phyloP scores from a whole-genome alignment of 1,284 basidiomycete genomes.

The Cryptococcus hybrid region DNA sequence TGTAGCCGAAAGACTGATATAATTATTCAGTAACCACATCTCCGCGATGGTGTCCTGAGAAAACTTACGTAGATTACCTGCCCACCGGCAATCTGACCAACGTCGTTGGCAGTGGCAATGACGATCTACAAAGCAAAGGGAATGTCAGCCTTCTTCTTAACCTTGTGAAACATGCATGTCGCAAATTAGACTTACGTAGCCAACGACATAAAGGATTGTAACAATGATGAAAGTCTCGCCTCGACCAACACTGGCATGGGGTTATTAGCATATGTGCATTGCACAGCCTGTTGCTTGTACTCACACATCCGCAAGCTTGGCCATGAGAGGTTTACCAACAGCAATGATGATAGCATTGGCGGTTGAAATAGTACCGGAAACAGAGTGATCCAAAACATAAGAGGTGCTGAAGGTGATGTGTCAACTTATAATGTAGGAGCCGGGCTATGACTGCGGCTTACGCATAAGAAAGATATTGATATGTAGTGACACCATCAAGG shows the following conservation, averaged over 20 bases:
- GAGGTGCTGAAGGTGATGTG: constrained; percentile 51
- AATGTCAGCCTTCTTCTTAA: neutral
- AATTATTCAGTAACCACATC: neutral
- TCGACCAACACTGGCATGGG: constrained; percentile 46
- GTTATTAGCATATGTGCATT: neutral
- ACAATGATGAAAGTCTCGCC: constrained; percentile 61
- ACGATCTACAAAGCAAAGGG: constrained; percentile 54
- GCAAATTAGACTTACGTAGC: constrained; percentile 54
- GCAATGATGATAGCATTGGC: constrained; percentile 57
- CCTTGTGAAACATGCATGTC: neutral
- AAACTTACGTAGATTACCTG: constrained; percentile 51
- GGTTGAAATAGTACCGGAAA: constrained; percentile 61
- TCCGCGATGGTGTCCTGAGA: neutral
- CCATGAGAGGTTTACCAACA: constrained; percentile 75
- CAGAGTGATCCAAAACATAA: constrained; percentile 56
- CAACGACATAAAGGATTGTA: constrained; percentile 52
- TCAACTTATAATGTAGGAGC: neutral
- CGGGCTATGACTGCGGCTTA: constrained; percentile 8
- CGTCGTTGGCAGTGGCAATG: constrained; percentile 62
- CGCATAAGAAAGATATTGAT: constrained; percentile 64
- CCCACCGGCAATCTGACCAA: constrained; percentile 58
- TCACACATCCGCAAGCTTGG: constrained; percentile 69
- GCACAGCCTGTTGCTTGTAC: constrained; percentile 5
- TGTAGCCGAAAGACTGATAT: constrained; percentile 44
- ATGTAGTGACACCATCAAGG: constrained; percentile 67